Conservation (phyloP, 2,329 filamentous ascomycete species). For the Neocucurbitaria cava region DNA sequence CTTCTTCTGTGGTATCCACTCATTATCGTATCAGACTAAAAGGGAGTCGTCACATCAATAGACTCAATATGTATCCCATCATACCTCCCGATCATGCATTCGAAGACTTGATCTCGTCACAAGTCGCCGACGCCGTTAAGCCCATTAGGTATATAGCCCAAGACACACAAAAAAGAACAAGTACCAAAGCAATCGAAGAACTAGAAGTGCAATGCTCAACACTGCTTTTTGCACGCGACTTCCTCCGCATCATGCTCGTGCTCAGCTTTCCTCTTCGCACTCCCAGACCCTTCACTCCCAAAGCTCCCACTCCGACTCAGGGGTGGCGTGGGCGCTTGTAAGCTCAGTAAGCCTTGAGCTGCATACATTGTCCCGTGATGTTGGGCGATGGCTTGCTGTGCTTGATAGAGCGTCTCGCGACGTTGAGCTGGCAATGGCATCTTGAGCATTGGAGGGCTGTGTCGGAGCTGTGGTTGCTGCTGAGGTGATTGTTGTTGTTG, state of each 20-base stretch:
- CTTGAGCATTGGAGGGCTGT: slow-evolving; percentile 6
- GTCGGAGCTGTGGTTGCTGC: slow-evolving; percentile 10
- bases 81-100: not conserved
- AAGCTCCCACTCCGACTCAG: slow-evolving; percentile 39
- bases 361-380: slow-evolving; percentile 8
- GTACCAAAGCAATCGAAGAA: too few relatives aligned
- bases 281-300: slow-evolving; percentile 22
- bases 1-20: not conserved
- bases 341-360: slow-evolving; percentile 12
- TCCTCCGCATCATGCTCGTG: slow-evolving; percentile 23
- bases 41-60: not conserved
- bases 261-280: slow-evolving; percentile 36
- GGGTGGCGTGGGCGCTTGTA: slow-evolving; percentile 29
- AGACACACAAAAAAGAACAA: not conserved
- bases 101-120: slow-evolving; percentile 1
- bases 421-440: slow-evolving; percentile 5
- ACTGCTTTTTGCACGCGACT: slow-evolving; percentile 22
- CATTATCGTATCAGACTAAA: not conserved
- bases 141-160: not conserved
- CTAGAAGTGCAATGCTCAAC: slow-evolving; percentile 14
- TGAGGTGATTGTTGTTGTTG: slow-evolving; percentile 14
- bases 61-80: not conserved
- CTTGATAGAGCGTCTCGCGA: slow-evolving; percentile 2
- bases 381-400: slow-evolving; percentile 9
- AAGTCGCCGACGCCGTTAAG: not conserved